phyloP scores from a whole-genome alignment of 2,329 filamentous ascomycete species.

The Alternaria burnsii region DNA sequence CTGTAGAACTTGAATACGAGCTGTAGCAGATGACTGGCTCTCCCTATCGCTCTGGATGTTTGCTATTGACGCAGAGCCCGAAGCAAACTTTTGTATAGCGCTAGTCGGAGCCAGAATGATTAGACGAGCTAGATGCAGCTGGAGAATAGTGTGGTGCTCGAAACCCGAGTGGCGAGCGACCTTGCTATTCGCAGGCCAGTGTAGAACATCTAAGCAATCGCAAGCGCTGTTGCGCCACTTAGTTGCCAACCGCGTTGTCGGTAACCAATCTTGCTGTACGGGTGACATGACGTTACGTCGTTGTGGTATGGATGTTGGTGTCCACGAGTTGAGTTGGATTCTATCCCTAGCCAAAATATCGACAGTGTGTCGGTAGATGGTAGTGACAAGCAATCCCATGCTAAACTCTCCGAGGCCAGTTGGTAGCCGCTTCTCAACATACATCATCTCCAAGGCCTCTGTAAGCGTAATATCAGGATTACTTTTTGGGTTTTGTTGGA shows the following conservation, averaged over 20 bases:
- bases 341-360: conserved; percentile 58
- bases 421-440: conserved; percentile 59
- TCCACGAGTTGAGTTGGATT: conserved; percentile 55
- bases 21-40: background rate
- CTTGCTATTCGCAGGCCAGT: conserved; percentile 65
- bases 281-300: conserved; percentile 12
- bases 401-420: conserved; percentile 59
- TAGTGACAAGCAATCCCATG: conserved; percentile 60
- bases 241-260: conserved; percentile 57
- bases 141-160: conserved; percentile 64
- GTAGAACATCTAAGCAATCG: conserved; percentile 63
- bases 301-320: conserved; percentile 32
- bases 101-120: conserved; percentile 61
- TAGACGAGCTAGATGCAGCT: conserved; percentile 64
- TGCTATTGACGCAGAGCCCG: conserved; percentile 22
- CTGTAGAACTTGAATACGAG: conserved; percentile 50
- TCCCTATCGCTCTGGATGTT: conserved; percentile 9
- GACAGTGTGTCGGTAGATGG: conserved; percentile 60
- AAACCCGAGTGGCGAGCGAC: conserved; percentile 60
- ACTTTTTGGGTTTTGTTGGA: background rate
- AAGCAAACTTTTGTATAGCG: conserved; percentile 57
- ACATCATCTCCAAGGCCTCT: conserved; percentile 55
- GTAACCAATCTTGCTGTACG: conserved; percentile 53
- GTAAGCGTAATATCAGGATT: conserved; percentile 6
- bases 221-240: conserved; percentile 60